Conservation (phyloP, 345 rosid species). For the Sisymbrium altissimum region DNA sequence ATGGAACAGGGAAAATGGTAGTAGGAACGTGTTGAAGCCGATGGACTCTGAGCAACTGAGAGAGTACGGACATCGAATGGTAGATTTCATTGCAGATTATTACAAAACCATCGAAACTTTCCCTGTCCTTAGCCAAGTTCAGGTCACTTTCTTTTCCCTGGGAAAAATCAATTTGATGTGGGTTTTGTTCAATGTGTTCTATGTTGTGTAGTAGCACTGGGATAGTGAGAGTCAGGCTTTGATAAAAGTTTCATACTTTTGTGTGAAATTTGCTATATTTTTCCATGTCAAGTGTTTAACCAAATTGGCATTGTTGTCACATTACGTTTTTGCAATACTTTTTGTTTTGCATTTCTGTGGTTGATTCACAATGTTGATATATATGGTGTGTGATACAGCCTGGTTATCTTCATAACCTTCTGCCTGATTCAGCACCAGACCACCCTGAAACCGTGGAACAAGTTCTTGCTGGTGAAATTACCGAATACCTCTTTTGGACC, state of each 20-base stretch:
- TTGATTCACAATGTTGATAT: background rate
- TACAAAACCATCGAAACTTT: constrained; percentile 66
- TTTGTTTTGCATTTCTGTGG: background rate
- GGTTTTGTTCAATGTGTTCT: background rate
- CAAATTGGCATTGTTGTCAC: background rate
- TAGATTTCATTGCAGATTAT: constrained; percentile 92
- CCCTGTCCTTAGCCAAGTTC: constrained; percentile 92
- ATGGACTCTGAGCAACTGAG: constrained; percentile 78
- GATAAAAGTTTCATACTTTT: background rate
- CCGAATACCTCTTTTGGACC: background rate
- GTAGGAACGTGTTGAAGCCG: constrained; percentile 39
- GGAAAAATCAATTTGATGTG: background rate
- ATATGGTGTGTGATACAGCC: constrained; percentile 50
- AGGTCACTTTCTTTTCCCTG: constrained; percentile 36
- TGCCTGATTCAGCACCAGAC: constrained; percentile 78
- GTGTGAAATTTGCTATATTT: background rate
- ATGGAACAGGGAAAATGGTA: constrained; percentile 22
- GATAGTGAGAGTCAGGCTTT: background rate
- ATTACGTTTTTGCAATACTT: background rate
- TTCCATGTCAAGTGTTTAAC: background rate
- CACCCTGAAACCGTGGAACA: constrained; percentile 68
- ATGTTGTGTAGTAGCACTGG: background rate
- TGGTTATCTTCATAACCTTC: constrained; percentile 66
- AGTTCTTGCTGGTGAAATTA: constrained; percentile 70
- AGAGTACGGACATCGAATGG: constrained; percentile 77